Evolutionary conservation across 768 basidiomycete species (phyloP).

Genomic region (Naematelia encephala): DNA sequence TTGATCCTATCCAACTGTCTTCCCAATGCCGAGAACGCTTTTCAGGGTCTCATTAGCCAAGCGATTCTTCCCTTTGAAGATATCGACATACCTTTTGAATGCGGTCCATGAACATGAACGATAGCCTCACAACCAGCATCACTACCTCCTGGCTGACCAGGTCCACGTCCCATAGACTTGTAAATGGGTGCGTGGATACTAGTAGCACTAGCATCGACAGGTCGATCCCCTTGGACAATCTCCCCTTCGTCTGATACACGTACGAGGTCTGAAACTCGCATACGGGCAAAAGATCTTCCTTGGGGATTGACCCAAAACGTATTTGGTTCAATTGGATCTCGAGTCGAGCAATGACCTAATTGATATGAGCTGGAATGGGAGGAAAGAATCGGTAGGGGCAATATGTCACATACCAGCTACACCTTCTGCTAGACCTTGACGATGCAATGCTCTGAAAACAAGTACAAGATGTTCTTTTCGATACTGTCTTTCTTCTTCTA

Average conservation of each 20-base stretch:
- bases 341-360: conserved; percentile 30
- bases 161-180: conserved; percentile 19
- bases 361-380: background rate
- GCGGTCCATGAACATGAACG: conserved; percentile 36
- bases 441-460: conserved; percentile 26
- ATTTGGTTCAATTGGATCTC: conserved; percentile 34
- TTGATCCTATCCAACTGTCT: conserved; percentile 30
- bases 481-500: conserved; percentile 27
- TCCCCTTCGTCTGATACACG: conserved; percentile 15
- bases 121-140: conserved; percentile 26
- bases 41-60: no score
- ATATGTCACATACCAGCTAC: conserved; percentile 16
- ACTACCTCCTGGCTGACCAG: conserved; percentile 15
- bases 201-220: conserved; percentile 30
- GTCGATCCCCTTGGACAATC: conserved; percentile 26
- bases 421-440: conserved; percentile 29
- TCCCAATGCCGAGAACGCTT: conserved; percentile 29
- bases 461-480: conserved; percentile 34
- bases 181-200: conserved; percentile 35
- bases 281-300: conserved; percentile 28
- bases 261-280: conserved; percentile 31
- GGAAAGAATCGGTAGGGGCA: background rate
- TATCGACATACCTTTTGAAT: conserved; percentile 20
- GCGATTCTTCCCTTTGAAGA: background rate
- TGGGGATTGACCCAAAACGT: conserved; percentile 40